Evolutionary conservation across 306 rosid genomes (phyloP).

Genomic region (Fragaria vesca): DNA sequence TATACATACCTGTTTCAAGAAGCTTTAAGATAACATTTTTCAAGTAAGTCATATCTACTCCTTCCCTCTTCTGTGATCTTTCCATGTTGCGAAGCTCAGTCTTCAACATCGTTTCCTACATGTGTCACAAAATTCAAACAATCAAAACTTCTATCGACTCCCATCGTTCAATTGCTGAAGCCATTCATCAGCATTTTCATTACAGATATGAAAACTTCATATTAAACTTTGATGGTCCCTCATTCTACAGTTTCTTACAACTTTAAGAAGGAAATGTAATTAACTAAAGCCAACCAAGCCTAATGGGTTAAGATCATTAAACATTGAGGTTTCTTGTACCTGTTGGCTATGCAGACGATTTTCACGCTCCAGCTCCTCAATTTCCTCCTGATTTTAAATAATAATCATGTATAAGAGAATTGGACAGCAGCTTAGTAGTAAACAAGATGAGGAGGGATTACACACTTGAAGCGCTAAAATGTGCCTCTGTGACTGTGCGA

Average conservation of each 20-base stretch:
- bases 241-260: neutral
- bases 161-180: neutral
- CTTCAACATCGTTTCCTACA: slow-evolving; percentile 79
- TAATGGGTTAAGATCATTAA: slow-evolving; percentile 13
- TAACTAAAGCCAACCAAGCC: neutral
- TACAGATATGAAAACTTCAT: neutral
- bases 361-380: slow-evolving; percentile 96
- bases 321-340: slow-evolving; percentile 45
- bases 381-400: slow-evolving; percentile 71
- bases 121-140: slow-evolving; percentile 3
- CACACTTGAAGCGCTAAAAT: slow-evolving; percentile 97
- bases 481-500: slow-evolving; percentile 91
- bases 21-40: slow-evolving; percentile 95
- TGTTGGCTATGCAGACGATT: slow-evolving; percentile 94
- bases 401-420: slow-evolving; percentile 15
- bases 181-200: neutral
- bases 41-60: slow-evolving; percentile 91
- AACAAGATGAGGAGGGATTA: slow-evolving; percentile 14
- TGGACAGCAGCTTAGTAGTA: slow-evolving; percentile 15
- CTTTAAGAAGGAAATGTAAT: slow-evolving; percentile 7
- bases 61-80: slow-evolving; percentile 86
- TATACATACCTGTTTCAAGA: slow-evolving; percentile 80
- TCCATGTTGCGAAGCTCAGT: slow-evolving; percentile 80
- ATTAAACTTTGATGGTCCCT: neutral
- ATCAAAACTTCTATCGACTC: neutral